phyloP scores from a whole-genome alignment of 768 basidiomycete genomes.

The Xerocomus spinulosus region DNA sequence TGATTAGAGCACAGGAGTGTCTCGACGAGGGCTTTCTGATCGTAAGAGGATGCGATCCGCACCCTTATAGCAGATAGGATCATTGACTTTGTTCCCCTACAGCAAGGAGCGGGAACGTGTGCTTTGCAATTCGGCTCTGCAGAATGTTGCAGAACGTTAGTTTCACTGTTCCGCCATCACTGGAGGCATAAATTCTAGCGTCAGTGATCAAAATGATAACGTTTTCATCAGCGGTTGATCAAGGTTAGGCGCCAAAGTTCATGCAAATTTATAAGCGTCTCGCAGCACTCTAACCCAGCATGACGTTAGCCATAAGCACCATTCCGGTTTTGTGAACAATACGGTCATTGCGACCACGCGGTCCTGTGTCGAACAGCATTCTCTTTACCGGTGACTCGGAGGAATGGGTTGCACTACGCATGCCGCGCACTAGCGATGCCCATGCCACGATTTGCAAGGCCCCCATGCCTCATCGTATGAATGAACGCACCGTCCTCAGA shows the following conservation, averaged over 20 bases:
- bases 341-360: conserved; percentile 5
- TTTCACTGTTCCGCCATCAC: background rate
- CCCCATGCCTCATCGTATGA: background rate
- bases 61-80: conserved; percentile 13
- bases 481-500: background rate
- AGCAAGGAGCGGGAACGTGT: background rate
- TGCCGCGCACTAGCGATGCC: background rate
- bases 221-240: background rate
- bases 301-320: too few relatives aligned
- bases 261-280: background rate
- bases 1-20: background rate
- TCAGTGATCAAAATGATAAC: background rate
- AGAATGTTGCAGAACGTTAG: conserved; percentile 5
- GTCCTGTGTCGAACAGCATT: background rate
- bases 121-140: too few relatives aligned
- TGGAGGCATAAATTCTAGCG: conserved; percentile 4
- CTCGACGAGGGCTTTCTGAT: background rate
- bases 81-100: too few relatives aligned
- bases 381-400: background rate
- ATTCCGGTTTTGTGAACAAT: background rate
- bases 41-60: background rate
- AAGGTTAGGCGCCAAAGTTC: background rate
- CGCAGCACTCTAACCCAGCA: background rate
- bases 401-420: conserved; percentile 1
- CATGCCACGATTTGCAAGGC: background rate